Percentiles rank a stretch among this genome's conserved stretches.
Conservation (phyloP, 2,329 filamentous ascomycete genomes). For the Aureobasidium sp. region DNA sequence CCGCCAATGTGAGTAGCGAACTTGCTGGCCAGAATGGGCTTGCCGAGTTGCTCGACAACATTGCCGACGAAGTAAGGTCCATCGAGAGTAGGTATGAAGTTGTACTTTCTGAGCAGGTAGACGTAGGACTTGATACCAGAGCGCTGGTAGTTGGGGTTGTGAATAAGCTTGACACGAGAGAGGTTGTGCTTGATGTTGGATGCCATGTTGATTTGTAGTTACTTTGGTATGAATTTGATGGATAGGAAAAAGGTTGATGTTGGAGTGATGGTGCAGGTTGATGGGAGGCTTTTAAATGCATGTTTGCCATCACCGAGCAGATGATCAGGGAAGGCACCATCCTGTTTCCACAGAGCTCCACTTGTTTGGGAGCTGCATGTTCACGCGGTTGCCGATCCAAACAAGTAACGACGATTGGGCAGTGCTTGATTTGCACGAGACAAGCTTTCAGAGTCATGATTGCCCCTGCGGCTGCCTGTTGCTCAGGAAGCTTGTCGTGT, state of each 20-base stretch:
- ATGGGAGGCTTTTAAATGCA: constrained; percentile 10
- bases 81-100: constrained; percentile 52
- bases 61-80: constrained; percentile 52
- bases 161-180: constrained; percentile 19
- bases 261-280: constrained; percentile 16
- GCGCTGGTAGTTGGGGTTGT: constrained; percentile 21
- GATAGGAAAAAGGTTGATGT: constrained; percentile 13
- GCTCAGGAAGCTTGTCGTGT: neutral
- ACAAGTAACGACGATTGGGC: constrained; percentile 1
- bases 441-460: constrained; percentile 6
- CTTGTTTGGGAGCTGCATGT: neutral
- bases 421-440: neutral
- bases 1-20: constrained; percentile 32
- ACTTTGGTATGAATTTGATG: constrained; percentile 7
- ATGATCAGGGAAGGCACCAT: neutral
- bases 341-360: neutral
- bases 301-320: neutral
- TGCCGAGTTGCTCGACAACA: constrained; percentile 40
- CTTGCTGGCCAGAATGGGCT: constrained; percentile 26
- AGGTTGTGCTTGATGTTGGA: constrained; percentile 15
- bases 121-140: constrained; percentile 24
- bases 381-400: constrained; percentile 1
- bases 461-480: constrained; percentile 4
- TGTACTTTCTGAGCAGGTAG: constrained; percentile 27
- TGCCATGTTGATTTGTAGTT: constrained; percentile 15